Base-by-base conservation (phyloP, 1,284 basidiomycete genomes). In the Grifola frondosa region DNA sequence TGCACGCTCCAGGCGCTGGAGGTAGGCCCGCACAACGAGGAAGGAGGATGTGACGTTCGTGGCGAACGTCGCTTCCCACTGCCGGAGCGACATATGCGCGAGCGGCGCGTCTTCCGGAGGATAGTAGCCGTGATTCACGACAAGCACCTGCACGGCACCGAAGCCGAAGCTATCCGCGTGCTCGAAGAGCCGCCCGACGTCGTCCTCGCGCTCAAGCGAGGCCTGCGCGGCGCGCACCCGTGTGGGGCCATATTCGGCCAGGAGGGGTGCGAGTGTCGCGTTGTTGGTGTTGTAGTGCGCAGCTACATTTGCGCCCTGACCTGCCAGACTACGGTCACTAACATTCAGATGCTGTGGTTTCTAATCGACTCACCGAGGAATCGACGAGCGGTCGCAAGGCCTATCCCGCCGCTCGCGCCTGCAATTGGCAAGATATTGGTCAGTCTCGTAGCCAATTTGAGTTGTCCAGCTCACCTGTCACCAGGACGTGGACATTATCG, bases 21-120 rank as follows among this genome's bases (percentile, higher is more conserved):
- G 55, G 54, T 78, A 89, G 54, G 79, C 79, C 5, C 83, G 70
- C 13, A 77, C 68, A 11, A 86, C 76, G 33, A 89, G 65, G 62
- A 89, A 91, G 0, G 80, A 67, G 2, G 80, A 80, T 0, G 83
- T 87, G 20, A 88, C 65, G 60, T 89, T 88, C 35, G 74, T 72
- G 6, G 74, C 63, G 33, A 88, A 62, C 3, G 83, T 87, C 23
- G 60, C 62, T 28, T 78, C 77, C 86, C 86, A 89, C 50, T 78
- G 80, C 20, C 70, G 70, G 8, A 88, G 71, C 3, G 74, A 60
- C 82, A 89, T 81, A 24, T 77, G 69, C 43, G 70, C 69, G 5
- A 89, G 49, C 0, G 77, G 71, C 1, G 71, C 71, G 40, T 78
- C 69, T 17, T 67, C 64, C 2, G 61, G 49, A 3, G 70, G 68